Percentiles rank a stretch among this genome's conserved stretches.
These are phyloP conservation scores for Fraxinus dipetala DNA, from an alignment of 305 asterid species.

Conservation along the genomic window DNA sequence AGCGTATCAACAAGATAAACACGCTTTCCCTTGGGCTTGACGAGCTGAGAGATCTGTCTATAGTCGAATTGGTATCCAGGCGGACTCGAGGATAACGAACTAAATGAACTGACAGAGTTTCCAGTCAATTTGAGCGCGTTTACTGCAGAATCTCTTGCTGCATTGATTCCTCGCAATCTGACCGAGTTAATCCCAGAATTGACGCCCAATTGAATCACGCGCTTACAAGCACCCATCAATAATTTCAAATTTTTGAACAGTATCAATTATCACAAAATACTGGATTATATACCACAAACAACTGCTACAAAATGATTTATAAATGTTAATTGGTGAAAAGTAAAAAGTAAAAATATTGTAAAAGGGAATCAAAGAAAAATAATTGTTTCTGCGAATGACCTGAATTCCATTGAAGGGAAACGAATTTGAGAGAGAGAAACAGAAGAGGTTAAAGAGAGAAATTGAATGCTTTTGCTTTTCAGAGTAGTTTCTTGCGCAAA, in stretches of 20 bases:
- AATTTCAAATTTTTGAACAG: background rate
- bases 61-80: slow-evolving; percentile 24
- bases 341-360: background rate
- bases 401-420: background rate
- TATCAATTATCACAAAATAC: background rate
- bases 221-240: slow-evolving; percentile 32
- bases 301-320: background rate
- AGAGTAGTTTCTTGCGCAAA: background rate
- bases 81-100: slow-evolving; percentile 33
- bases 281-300: background rate
- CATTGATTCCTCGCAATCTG: slow-evolving; percentile 29
- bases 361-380: background rate
- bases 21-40: slow-evolving; percentile 37
- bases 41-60: slow-evolving; percentile 53
- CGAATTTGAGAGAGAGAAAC: background rate
- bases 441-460: background rate
- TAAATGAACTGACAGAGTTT: slow-evolving; percentile 19
- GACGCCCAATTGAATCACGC: slow-evolving; percentile 28
- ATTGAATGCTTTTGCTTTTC: background rate
- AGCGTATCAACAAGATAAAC: slow-evolving; percentile 53
- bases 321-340: background rate
- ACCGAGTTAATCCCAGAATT: slow-evolving; percentile 25
- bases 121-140: slow-evolving; percentile 1
- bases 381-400: background rate
- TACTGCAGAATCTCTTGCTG: slow-evolving; percentile 14